Conservation (phyloP, 202 grass and related monocot genomes). For the Digitaria exilis region DNA sequence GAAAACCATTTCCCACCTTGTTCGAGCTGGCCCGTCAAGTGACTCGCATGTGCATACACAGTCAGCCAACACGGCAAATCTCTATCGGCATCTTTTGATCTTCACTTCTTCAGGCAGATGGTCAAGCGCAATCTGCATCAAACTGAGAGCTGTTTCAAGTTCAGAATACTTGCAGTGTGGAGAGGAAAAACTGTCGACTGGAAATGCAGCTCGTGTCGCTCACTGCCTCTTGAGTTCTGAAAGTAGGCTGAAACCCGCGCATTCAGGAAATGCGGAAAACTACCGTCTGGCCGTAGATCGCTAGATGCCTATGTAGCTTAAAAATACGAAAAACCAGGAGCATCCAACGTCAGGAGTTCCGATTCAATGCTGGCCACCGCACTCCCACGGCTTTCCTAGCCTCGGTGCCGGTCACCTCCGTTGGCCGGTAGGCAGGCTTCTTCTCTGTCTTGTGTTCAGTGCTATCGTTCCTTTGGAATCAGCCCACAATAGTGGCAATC, state of each 20-base stretch:
- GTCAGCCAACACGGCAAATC: conserved; percentile 19
- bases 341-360: too few species aligned
- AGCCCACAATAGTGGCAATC: too few species aligned
- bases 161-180: not conserved
- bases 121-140: conserved; percentile 33
- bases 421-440: not conserved
- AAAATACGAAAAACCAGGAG: not conserved
- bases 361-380: too few species aligned
- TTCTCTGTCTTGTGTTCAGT: not conserved
- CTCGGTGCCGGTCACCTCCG: not conserved
- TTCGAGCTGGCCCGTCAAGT: conserved; percentile 20
- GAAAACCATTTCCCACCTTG: not conserved
- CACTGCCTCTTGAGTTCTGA: too few species aligned
- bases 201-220: not conserved
- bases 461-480: not conserved
- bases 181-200: conserved; percentile 10
- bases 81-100: conserved; percentile 20
- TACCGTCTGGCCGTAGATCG: not conserved
- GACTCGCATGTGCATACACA: conserved; percentile 30
- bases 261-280: not conserved
- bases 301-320: not conserved
- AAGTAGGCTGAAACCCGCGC: not conserved
- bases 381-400: not conserved
- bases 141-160: conserved; percentile 6
- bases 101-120: conserved; percentile 37